Evolutionary conservation across 106 monocot genomes (phyloP), one percentile per base, ranked within the genome.

Genomic region (Posidonia australis): DNA sequence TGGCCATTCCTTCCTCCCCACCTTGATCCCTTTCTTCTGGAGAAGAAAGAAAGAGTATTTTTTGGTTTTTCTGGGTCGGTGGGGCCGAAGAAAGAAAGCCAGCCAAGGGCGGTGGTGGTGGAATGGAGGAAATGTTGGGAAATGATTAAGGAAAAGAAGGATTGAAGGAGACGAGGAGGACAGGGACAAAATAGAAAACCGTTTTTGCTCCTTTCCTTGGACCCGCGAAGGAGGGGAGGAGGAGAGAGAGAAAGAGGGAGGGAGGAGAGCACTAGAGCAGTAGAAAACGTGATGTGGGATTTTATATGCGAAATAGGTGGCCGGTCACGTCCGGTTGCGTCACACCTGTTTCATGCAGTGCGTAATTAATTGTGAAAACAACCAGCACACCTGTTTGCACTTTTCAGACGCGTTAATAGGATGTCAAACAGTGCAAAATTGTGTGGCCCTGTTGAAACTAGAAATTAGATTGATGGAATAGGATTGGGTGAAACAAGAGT

Each of bases 221-320:
- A 61, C 54, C 67, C 62, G 68, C 75, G 68, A 29, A 46, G 68
- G 26, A 22, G 4, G 36, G 5, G 61, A 28, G 41, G 60, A 19
- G 27, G 30, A 0, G 53, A 22, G 21, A 10, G 22, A 22, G 36
- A 2, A 7, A 7, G 3, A 11, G 11, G 11, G 11, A 24, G 21
- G 9, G 11, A 54, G 21, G 11, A 22, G 17, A 2, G 21, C 0
- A 22, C 23, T 54, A 10, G 2, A n/a, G 11, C 19, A 22, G 23
- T 21, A 21, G 19, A 5, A 21, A 21, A 20, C 11, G 53, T 10
- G 22, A 10, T 12, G 23, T n/a, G n/a, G n/a, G n/a, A n/a, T n/a
- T n/a, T n/a, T n/a, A n/a, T n/a, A n/a, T n/a, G 23, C 53, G 9
- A 53, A 2, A 21, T 18, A 10, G 19, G 9, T 53, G 23, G 53